Evolutionary conservation across 805 yeast species (phyloP), one percentile per base, ranked within the genome.

Genomic region (Candida krabiensis): DNA sequence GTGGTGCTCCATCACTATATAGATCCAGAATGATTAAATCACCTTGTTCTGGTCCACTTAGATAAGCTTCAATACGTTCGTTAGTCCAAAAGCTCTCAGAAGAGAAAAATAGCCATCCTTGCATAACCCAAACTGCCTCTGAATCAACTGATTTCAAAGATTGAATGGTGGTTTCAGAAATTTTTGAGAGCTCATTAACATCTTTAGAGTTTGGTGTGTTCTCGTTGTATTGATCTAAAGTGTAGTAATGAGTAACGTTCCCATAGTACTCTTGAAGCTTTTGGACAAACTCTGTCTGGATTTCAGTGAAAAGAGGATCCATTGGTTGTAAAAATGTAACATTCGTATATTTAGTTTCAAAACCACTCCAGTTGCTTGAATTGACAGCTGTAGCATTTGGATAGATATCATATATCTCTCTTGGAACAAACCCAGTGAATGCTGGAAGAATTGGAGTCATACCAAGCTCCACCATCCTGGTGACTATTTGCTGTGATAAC

Each of bases 401-500:
- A 28, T 38, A 27, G 21, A 35, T 5, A 24, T 38, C 34, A 12
- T 16, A 13, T 14, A 38, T 33, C 9, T 17, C 18, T 13, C 13
- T 21, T 17, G 42, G 42, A 14, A 38, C 42, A 27, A 38, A 38
- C 3, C 42, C 42, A 16, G 42, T 38, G 29, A 38, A 38, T 9
- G 42, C 37, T 14, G 42, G 42, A 15, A 38, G 32, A 17, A 38
- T 35, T 23, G 42, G 42, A 19, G 42, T 38, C 42, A 38, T 38
- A 16, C 42, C 42, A 9, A 38, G 29, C 24, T 34, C 42, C 12
- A 35, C 39, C 42, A 38, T 38, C 17, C 42, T 27, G 17, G 31
- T 19, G 14, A 27, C 32, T 16, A 38, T 34, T 19, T 16, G 11
- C 21, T 34, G 32, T n/a, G 37, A 29, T 16, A 38, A 30, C 18